Conservation (phyloP, 768 basidiomycete genomes). For the Suillus placidus region DNA sequence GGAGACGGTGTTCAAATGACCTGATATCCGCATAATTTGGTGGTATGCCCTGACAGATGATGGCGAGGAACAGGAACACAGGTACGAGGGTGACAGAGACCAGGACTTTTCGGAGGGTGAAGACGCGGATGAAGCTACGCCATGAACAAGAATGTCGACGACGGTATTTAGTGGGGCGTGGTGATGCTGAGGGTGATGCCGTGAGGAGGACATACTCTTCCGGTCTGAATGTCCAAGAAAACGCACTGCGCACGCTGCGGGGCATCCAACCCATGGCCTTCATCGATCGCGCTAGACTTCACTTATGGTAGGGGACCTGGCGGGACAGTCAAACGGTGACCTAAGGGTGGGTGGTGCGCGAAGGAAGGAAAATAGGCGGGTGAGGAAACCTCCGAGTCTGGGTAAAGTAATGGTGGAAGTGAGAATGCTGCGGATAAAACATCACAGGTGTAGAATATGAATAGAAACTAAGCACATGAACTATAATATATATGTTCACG, state of each 20-base stretch:
- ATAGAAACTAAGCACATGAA: neutral
- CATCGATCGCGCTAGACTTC: neutral
- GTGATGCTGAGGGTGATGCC: neutral
- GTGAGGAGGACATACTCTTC: slow-evolving; percentile 21
- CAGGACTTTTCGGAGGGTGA: slow-evolving; percentile 34
- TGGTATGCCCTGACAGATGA: slow-evolving; percentile 42
- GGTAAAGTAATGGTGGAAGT: neutral
- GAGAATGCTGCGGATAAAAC: slow-evolving; percentile 1
- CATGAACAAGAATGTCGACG: slow-evolving; percentile 18
- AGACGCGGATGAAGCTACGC: slow-evolving; percentile 14
- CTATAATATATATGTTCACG: neutral
- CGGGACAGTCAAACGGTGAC: neutral
- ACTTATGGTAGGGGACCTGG: neutral
- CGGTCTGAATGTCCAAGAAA: slow-evolving; percentile 8
- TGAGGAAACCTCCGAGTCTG: neutral
- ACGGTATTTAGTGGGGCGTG: slow-evolving; percentile 5
- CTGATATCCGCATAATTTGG: slow-evolving; percentile 42
- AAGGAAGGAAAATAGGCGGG: neutral
- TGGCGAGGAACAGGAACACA: slow-evolving; percentile 30
- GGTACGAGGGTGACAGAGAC: slow-evolving; percentile 22
- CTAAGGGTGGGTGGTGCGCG: neutral
- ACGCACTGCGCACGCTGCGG: neutral
- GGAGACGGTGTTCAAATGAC: slow-evolving; percentile 37
- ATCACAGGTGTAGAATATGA: neutral
- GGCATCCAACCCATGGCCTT: slow-evolving; percentile 14